A percentile compares a stretch with the other conserved stretches of the same genome.
Conservation (phyloP, 2,329 filamentous ascomycete species). For the Phaeoacremonium minimum region DNA sequence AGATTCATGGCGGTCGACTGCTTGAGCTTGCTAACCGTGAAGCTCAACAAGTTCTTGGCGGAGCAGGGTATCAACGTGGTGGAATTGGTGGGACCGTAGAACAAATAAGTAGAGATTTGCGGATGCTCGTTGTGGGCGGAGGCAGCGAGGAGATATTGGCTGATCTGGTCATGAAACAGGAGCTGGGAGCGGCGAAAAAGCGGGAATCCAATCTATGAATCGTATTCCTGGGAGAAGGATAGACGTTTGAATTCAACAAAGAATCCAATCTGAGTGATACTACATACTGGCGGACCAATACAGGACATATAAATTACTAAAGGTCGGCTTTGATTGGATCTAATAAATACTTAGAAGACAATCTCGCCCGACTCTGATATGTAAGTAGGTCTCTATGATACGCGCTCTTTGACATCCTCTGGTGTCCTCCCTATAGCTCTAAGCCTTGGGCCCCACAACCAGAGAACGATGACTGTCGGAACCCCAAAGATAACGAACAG, state of each 20-base stretch:
- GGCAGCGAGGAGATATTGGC: conserved; percentile 52
- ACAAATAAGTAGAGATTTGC: conserved; percentile 47
- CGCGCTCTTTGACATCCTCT: not conserved
- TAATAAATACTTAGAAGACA: too few species aligned
- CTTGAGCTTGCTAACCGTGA: conserved; percentile 46
- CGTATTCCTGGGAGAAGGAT: too few species aligned
- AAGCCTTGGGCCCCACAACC: conserved; percentile 5
- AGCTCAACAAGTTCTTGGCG: conserved; percentile 50
- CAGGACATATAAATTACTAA: too few species aligned
- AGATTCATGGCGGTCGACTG: conserved; percentile 44
- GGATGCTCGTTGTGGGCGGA: conserved; percentile 48
- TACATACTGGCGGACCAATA: too few species aligned
- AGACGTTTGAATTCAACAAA: too few species aligned
- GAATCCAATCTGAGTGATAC: too few species aligned
- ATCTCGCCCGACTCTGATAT: too few species aligned
- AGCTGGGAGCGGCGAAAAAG: conserved; percentile 16
- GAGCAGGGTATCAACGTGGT: conserved; percentile 43
- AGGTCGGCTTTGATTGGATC: too few species aligned
- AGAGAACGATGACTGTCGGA: conserved; percentile 26
- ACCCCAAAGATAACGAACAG: conserved; percentile 41
- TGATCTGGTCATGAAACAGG: conserved; percentile 46
- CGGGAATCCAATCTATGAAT: conserved; percentile 12
- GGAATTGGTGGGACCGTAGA: conserved; percentile 40
- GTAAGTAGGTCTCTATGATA: too few species aligned
- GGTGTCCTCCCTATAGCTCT: conserved; percentile 3